Conservation (phyloP, 345 rosid genomes). For the Brassica rapa region DNA sequence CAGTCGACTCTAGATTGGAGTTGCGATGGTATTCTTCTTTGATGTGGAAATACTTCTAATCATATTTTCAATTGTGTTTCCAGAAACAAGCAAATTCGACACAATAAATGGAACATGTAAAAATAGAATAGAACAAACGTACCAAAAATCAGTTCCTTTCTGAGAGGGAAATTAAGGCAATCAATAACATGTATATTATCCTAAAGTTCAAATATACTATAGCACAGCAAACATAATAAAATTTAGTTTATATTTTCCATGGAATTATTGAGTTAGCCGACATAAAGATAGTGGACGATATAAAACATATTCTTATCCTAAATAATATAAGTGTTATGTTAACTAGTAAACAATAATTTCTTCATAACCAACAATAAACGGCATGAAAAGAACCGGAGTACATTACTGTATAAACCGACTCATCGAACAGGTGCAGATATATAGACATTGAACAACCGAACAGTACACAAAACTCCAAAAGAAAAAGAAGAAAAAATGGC, state of each 20-base stretch:
- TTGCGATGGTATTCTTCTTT: not conserved
- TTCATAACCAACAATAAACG: slow-evolving; percentile 14
- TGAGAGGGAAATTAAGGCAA: no score
- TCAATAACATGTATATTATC: no score
- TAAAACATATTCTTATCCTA: not conserved
- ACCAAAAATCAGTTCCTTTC: no score
- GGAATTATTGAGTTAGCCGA: not conserved
- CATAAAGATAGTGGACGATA: not conserved
- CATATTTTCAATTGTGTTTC: no score
- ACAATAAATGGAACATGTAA: no score
- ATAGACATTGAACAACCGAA: slow-evolving; percentile 16
- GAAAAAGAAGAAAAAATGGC: slow-evolving; percentile 22
- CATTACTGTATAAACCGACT: slow-evolving; percentile 34
- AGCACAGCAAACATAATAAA: not conserved
- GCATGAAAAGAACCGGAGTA: slow-evolving; percentile 33
- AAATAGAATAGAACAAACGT: no score
- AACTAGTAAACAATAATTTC: not conserved
- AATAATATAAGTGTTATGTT: not conserved
- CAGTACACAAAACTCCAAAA: not conserved
- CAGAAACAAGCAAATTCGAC: no score
- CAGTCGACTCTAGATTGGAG: no score
- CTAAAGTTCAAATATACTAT: not conserved
- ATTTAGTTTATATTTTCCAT: not conserved
- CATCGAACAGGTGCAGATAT: slow-evolving; percentile 15
- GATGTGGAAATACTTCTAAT: not conserved